Percentiles rank a stretch among this genome's conserved stretches.
Evolutionary conservation across 257 asterid genomes (phyloP).

Genomic region (Plantago major): DNA sequence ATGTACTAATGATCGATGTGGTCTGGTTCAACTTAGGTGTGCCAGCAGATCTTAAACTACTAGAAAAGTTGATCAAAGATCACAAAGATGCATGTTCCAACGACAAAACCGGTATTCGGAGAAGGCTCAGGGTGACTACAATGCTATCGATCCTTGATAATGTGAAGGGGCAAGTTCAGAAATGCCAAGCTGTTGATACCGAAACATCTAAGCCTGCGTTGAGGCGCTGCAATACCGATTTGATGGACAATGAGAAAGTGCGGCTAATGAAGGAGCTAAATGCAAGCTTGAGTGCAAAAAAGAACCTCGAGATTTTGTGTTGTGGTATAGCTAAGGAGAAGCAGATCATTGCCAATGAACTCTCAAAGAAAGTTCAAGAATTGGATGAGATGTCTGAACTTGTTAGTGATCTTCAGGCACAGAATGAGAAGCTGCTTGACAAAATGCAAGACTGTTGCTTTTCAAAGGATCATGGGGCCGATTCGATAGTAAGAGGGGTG

Average conservation of each 20-base stretch:
- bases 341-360: constrained; percentile 63
- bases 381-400: constrained; percentile 50
- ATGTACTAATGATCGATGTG: no score
- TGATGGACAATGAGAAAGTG: constrained; percentile 38
- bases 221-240: constrained; percentile 39
- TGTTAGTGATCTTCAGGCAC: constrained; percentile 40
- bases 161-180: constrained; percentile 47
- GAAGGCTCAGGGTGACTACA: constrained; percentile 79
- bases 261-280: constrained; percentile 45
- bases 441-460: constrained; percentile 39
- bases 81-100: constrained; percentile 62
- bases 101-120: constrained; percentile 48
- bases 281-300: constrained; percentile 48
- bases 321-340: constrained; percentile 65
- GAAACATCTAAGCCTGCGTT: constrained; percentile 23
- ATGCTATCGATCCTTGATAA: constrained; percentile 77
- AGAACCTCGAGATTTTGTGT: constrained; percentile 66
- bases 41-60: constrained; percentile 28
- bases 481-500: no score
- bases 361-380: constrained; percentile 48
- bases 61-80: constrained; percentile 65
- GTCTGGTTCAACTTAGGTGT: no score
- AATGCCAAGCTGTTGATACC: constrained; percentile 54
- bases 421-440: constrained; percentile 35
- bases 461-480: constrained; percentile 11